Base-by-base conservation (phyloP, 2,329 filamentous ascomycete species). In the Nigrograna mackinnonii region DNA sequence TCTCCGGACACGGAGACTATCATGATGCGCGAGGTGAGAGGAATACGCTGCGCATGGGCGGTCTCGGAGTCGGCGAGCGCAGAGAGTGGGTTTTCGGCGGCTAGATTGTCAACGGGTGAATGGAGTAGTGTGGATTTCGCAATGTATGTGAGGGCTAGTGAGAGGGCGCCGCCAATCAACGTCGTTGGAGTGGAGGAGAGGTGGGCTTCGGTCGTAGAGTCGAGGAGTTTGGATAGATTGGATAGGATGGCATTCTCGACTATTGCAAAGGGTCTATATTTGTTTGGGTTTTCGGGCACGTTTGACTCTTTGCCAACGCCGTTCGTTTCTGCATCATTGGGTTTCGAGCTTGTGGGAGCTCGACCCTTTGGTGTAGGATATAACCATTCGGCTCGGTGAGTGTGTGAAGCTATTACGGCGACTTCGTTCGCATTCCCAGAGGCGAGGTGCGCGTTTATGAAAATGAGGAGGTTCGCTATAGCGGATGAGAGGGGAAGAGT, bases 371-470 rank as follows among this genome's bases (percentile, higher is more conserved):
- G 45, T 4, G 52, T 42, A 3, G 94, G 94, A 61, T 96, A 97
- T 4, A 99, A 84, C 84, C 91, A 99, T 62, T 85, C 80, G 43
- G 92, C 89, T 50, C 87, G 85, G 62, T 94, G 86, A 53, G 84
- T 85, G 66, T 99, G 94, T 6, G 90, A 90, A 22, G 92, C 94
- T 48, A 99, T 83, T 13, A 99, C 82, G 47, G 91, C 91, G 36
- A 97, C 89, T 67, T 92, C 88, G 71, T 97, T 97, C 41, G 88
- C 83, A 68, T 94, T 92, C 70, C 91, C 95, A 66, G 92, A 91
- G 54, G 94, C 91, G 22, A 99, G 80, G 66, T 99, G 95, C 41
- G 92, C 90, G 69, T 99, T 97, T 73, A 96, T 85, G 73, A 96
- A 97, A 74, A 99, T 86, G 60, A 97, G 85, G 50, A 97, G 81